Conservation (phyloP, 2,329 filamentous ascomycete species). For the Aspergillus spinulosporus region DNA sequence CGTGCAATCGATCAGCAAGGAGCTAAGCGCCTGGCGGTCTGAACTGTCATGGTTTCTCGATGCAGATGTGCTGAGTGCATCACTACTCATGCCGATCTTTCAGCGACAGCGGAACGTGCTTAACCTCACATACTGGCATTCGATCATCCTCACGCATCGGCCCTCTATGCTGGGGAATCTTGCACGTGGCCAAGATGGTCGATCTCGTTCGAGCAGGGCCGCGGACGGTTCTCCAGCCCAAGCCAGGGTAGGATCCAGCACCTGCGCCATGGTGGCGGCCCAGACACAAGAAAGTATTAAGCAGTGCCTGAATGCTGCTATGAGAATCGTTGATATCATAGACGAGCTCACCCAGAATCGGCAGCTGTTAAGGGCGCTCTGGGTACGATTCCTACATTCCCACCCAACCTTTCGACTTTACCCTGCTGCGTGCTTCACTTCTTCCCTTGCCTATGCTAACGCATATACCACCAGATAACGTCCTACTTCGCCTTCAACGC, state of each 20-base stretch:
- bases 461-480: constrained; percentile 32
- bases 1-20: constrained; percentile 32
- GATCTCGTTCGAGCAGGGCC: neutral
- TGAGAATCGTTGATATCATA: constrained; percentile 2
- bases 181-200: neutral
- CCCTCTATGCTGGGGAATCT: constrained; percentile 28
- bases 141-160: constrained; percentile 43
- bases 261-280: neutral
- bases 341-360: constrained; percentile 6
- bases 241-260: too few species aligned
- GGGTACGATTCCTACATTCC: neutral
- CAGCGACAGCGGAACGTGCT: constrained; percentile 47
- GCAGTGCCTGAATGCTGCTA: constrained; percentile 2
- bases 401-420: neutral
- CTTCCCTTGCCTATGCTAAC: neutral
- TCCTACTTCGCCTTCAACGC: constrained; percentile 26
- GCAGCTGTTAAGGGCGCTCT: constrained; percentile 4
- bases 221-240: too few species aligned
- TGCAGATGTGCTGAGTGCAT: constrained; percentile 25
- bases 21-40: constrained; percentile 38
- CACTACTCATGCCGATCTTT: constrained; percentile 41
- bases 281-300: neutral
- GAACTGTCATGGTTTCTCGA: constrained; percentile 43
- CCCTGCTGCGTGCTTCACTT: too few species aligned
- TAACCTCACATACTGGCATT: constrained; percentile 48